phyloP scores from a whole-genome alignment of 345 rosid genomes.

The Arabidopsis suecica region DNA sequence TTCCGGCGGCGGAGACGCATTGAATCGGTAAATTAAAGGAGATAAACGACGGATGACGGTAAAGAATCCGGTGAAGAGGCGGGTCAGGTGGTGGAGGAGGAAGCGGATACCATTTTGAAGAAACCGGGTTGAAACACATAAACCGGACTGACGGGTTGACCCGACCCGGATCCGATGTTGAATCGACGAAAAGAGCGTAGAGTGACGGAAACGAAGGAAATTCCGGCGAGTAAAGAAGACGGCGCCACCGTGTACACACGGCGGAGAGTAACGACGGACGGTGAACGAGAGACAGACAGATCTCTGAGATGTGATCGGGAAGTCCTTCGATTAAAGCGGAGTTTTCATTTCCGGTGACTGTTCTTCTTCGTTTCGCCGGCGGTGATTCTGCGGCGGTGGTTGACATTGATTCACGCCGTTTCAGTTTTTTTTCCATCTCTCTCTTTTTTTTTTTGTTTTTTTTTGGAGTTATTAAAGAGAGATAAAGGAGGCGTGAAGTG shows the following conservation, averaged over 20 bases:
- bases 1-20: conserved; percentile 49
- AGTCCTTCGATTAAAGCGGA: conserved; percentile 50
- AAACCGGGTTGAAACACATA: conserved; percentile 53
- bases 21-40: conserved; percentile 55
- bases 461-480: conserved; percentile 18
- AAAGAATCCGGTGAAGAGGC: conserved; percentile 50
- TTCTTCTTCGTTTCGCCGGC: conserved; percentile 33
- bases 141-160: conserved; percentile 37
- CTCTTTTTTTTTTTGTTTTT: neutral
- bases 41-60: conserved; percentile 56
- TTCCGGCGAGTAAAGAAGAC: conserved; percentile 54
- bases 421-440: neutral
- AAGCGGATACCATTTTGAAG: conserved; percentile 51
- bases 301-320: conserved; percentile 56
- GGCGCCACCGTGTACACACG: conserved; percentile 61
- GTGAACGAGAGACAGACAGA: conserved; percentile 46
- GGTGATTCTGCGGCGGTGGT: conserved; percentile 17
- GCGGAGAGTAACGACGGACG: conserved; percentile 55
- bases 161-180: conserved; percentile 19
- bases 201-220: conserved; percentile 57
- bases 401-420: conserved; percentile 33
- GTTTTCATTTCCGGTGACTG: neutral
- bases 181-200: conserved; percentile 47
- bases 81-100: conserved; percentile 49
- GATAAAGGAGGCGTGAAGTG: conserved; percentile 35